Conservation (phyloP, 164 flowering plant genomes). For the Brasenia schreberi region DNA sequence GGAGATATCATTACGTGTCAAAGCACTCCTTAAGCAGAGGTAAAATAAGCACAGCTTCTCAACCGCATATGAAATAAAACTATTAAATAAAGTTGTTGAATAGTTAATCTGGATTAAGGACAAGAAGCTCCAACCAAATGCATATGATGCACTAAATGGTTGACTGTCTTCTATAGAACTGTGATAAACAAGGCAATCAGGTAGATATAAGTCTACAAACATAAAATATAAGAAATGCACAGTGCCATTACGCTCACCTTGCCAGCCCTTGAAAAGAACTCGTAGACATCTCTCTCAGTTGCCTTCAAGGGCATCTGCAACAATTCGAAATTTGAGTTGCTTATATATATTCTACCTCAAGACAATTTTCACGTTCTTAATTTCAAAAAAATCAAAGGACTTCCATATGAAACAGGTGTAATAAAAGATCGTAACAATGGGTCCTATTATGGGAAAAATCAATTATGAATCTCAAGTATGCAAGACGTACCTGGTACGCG, state of each 20-base stretch:
- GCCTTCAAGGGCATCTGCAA: slow-evolving; percentile 91
- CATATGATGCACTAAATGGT: no score
- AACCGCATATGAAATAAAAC: no score
- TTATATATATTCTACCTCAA: no score
- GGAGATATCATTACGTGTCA: no score
- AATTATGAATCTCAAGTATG: background rate
- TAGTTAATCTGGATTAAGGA: no score
- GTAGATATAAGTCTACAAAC: background rate
- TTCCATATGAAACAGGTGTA: background rate
- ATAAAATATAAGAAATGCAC: no score
- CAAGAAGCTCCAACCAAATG: background rate
- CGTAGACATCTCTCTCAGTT: slow-evolving; percentile 79
- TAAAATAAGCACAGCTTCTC: no score
- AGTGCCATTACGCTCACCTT: slow-evolving; percentile 43
- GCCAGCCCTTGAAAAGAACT: slow-evolving; percentile 90
- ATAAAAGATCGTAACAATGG: no score
- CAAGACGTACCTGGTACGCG: slow-evolving; percentile 74
- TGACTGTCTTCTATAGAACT: background rate
- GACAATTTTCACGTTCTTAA: no score
- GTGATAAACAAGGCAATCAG: background rate
- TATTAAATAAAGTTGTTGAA: no score
- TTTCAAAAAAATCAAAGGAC: no score
- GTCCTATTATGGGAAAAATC: background rate
- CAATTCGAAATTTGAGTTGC: background rate
- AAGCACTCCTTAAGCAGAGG: no score